These are phyloP conservation scores for Dittrichia graveolens DNA, from an alignment of 129 eudicot species.

Conservation along the genomic window DNA sequence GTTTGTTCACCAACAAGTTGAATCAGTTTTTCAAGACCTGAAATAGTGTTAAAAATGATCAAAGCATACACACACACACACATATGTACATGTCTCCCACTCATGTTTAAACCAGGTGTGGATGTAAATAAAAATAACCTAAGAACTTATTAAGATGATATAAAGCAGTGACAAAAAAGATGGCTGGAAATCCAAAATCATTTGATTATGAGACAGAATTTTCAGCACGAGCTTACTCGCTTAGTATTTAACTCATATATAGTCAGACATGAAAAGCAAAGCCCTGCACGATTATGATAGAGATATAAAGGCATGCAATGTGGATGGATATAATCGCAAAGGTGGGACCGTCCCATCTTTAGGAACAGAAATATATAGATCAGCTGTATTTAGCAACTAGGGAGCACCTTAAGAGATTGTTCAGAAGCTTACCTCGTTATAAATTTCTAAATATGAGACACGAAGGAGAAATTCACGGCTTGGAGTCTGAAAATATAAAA, in stretches of 20 bases:
- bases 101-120: conserved; percentile 16
- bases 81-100: not conserved
- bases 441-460: conserved; percentile 94
- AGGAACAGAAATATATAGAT: not conserved
- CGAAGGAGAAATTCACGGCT: conserved; percentile 96
- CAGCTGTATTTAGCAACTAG: not conserved
- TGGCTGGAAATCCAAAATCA: conserved; percentile 5
- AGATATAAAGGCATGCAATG: conserved; percentile 14
- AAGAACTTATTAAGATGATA: not conserved
- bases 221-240: not conserved
- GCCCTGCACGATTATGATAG: not conserved
- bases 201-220: conserved; percentile 4
- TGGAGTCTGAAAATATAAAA: conserved; percentile 66
- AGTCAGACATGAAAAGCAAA: conserved; percentile 6
- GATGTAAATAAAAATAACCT: not conserved
- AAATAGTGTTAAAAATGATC: conserved; percentile 6
- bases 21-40: conserved; percentile 1
- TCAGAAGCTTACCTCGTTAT: conserved; percentile 72
- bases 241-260: not conserved
- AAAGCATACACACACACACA: not conserved
- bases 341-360: not conserved
- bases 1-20: not conserved
- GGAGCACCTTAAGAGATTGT: conserved; percentile 19
- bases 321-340: conserved; percentile 21
- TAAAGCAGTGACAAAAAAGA: not conserved